Evolutionary conservation across 169 alveolate species (phyloP).

Genomic region (Cyclospora cayetanensis): DNA sequence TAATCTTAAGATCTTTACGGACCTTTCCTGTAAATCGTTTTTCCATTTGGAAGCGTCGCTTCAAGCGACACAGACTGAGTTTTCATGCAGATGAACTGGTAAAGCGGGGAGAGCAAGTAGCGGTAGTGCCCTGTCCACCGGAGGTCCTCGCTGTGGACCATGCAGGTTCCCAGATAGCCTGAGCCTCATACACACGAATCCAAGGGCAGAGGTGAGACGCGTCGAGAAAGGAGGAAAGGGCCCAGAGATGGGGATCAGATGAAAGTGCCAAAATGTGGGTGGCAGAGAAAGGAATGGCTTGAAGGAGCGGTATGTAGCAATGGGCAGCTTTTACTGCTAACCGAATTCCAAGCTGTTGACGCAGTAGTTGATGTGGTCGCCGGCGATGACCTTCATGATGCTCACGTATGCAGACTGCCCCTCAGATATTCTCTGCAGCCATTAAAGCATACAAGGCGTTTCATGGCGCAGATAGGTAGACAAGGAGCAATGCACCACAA

Average conservation of each 20-base stretch:
- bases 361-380: not conserved
- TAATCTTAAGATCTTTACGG: not conserved
- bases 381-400: conserved; percentile 8
- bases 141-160: conserved; percentile 39
- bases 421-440: not conserved
- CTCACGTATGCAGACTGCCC: not conserved
- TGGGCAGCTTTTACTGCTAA: not conserved
- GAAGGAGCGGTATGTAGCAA: no score
- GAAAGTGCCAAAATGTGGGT: no score
- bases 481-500: no score
- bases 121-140: conserved; percentile 24
- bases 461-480: no score
- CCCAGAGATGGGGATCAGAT: no score
- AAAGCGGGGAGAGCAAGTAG: not conserved
- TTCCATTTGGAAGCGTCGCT: conserved; percentile 15
- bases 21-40: not conserved
- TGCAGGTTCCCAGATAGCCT: conserved; percentile 24
- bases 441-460: not conserved
- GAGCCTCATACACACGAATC: not conserved
- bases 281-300: no score
- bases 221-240: no score
- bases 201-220: no score
- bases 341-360: conserved; percentile 32
- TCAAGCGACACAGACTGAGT: not conserved
- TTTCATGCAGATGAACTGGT: not conserved